phyloP scores from a whole-genome alignment of 1,284 basidiomycete species.

The Ustilago hordei region DNA sequence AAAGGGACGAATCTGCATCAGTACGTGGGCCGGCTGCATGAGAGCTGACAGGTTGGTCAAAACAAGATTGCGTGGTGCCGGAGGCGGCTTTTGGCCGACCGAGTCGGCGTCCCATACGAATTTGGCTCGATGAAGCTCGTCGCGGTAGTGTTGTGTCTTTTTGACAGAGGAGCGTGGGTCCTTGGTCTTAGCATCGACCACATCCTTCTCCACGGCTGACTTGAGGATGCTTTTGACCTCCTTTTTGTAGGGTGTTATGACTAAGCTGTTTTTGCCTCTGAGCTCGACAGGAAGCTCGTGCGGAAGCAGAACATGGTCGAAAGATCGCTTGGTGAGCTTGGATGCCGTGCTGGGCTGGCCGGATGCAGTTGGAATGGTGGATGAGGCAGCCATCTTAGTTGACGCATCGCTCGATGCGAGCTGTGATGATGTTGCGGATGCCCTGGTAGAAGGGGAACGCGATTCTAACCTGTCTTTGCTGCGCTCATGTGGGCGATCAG shows the following conservation, averaged over 20 bases:
- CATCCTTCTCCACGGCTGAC: slow-evolving; percentile 23
- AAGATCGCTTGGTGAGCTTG: slow-evolving; percentile 18
- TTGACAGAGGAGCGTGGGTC: slow-evolving; percentile 26
- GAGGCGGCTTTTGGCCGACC: slow-evolving; percentile 79
- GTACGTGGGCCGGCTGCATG: slow-evolving; percentile 77
- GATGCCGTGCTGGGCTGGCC: neutral
- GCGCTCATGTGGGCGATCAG: slow-evolving; percentile 1
- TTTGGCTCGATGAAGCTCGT: slow-evolving; percentile 11
- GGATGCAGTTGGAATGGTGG: neutral
- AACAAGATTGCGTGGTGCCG: slow-evolving; percentile 76
- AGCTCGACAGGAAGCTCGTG: slow-evolving; percentile 45
- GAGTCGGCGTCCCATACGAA: slow-evolving; percentile 82
- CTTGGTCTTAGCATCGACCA: slow-evolving; percentile 9
- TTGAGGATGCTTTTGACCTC: slow-evolving; percentile 3
- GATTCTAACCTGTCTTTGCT: slow-evolving; percentile 12
- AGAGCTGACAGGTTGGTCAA: slow-evolving; percentile 80
- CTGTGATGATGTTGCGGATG: neutral
- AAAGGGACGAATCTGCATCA: slow-evolving; percentile 77
- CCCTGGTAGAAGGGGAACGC: slow-evolving; percentile 3
- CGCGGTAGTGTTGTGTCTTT: slow-evolving; percentile 13
- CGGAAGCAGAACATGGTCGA: slow-evolving; percentile 47
- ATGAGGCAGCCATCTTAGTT: neutral
- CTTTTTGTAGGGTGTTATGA: slow-evolving; percentile 17
- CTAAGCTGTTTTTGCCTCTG: slow-evolving; percentile 28
- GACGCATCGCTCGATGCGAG: neutral